These are phyloP conservation scores for Rhizoclosmatium globosum DNA, from an alignment of 192 early-diverging fungal genomes.

Conservation along the genomic window DNA sequence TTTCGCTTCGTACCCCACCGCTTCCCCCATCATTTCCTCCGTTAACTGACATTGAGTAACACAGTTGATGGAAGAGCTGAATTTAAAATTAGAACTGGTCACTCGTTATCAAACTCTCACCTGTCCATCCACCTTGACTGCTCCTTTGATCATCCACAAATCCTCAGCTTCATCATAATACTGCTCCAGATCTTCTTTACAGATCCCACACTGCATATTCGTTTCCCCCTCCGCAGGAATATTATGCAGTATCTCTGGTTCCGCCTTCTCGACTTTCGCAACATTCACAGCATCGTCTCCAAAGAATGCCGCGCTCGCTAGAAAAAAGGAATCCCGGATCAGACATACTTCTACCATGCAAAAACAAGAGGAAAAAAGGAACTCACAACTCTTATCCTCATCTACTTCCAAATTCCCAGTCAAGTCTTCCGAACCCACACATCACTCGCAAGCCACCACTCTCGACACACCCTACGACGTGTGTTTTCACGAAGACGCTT, in stretches of 20 bases:
- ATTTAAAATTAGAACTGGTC: background rate
- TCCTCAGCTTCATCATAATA: conserved; percentile 65
- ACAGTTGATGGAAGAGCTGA: conserved; percentile 23
- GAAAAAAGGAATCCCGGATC: conserved; percentile 6
- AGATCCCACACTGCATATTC: conserved; percentile 53
- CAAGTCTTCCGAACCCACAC: conserved; percentile 58
- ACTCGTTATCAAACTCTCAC: background rate
- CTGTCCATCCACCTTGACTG: conserved; percentile 44
- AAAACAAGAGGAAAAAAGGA: background rate
- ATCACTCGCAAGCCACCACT: conserved; percentile 84
- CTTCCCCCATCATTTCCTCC: conserved; percentile 4
- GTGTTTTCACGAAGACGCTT: conserved; percentile 78
- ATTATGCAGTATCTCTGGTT: conserved; percentile 33
- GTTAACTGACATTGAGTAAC: conserved; percentile 13
- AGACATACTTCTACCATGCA: background rate
- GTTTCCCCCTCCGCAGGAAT: conserved; percentile 49
- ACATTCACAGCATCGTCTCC: conserved; percentile 7
- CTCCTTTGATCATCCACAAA: conserved; percentile 64
- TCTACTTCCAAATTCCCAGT: conserved; percentile 42
- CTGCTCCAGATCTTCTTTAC: conserved; percentile 61
- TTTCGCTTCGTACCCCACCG: background rate
- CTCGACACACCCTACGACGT: conserved; percentile 81
- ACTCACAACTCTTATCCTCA: conserved; percentile 7
- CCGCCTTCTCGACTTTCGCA: background rate
- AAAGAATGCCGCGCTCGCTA: conserved; percentile 44